A percentile compares a stretch with the other conserved stretches of the same genome.
Evolutionary conservation across 148 eudicot genomes (phyloP).

Genomic region (Arctostaphylos glauca): DNA sequence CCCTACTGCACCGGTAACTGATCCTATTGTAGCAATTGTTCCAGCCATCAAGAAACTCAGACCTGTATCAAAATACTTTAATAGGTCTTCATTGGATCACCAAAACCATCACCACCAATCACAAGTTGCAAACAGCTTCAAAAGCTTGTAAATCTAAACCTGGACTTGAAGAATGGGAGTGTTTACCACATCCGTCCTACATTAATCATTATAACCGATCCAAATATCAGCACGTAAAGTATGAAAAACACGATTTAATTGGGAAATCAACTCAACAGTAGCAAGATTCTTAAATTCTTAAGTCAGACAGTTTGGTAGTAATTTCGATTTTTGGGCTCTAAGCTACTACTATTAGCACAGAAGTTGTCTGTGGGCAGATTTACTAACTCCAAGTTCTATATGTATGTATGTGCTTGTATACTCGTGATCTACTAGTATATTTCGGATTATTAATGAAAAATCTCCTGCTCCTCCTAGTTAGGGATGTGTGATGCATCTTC

Average conservation of each 20-base stretch:
- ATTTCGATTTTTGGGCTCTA: not conserved
- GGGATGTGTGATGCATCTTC: not conserved
- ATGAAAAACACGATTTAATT: not conserved
- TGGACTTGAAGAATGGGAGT: no score
- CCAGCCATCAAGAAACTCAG: not conserved
- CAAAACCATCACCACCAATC: no score
- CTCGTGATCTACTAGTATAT: not conserved
- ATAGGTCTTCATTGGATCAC: no score
- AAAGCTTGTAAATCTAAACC: no score
- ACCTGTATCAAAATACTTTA: no score
- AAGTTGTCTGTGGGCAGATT: not conserved
- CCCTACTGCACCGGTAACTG: not conserved
- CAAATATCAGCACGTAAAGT: not conserved
- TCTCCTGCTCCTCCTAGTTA: not conserved
- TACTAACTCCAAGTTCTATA: not conserved
- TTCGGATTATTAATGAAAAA: not conserved
- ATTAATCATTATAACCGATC: not conserved
- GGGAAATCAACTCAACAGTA: not conserved
- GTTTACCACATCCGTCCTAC: no score
- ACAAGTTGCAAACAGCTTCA: no score
- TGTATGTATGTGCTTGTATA: not conserved
- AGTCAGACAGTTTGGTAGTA: no score
- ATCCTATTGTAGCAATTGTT: not conserved
- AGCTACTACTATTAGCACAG: not conserved
- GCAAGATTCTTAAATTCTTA: not conserved